Percentiles rank a stretch among this genome's conserved stretches.
Conservation (phyloP, 805 yeast species). For the Teunomyces aglyptinius region DNA sequence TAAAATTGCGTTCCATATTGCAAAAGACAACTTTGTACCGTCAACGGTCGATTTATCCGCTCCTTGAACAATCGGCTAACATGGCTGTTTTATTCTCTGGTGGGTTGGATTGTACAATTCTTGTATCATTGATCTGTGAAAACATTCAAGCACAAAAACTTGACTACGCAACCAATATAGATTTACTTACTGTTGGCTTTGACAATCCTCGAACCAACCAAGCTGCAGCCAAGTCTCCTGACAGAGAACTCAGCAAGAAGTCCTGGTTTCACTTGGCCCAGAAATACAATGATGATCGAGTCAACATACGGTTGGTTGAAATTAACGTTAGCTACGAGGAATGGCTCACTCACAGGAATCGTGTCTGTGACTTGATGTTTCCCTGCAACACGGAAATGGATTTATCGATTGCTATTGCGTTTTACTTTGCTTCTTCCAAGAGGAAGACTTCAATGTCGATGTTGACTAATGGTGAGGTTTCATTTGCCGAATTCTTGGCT, state of each 20-base stretch:
- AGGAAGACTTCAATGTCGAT: not conserved
- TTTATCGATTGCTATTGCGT: slow-evolving; percentile 90
- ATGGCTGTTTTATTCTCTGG: slow-evolving; percentile 84
- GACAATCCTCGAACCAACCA: slow-evolving; percentile 78
- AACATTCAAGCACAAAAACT: slow-evolving; percentile 17
- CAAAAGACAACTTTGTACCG: slow-evolving; percentile 45
- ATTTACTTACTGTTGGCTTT: slow-evolving; percentile 89
- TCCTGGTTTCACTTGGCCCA: slow-evolving; percentile 55
- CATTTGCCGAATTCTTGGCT: slow-evolving; percentile 18
- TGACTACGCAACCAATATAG: slow-evolving; percentile 39
- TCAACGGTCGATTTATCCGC: slow-evolving; percentile 60
- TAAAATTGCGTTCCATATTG: slow-evolving; percentile 23
- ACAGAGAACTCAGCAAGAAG: slow-evolving; percentile 67
- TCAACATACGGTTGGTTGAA: slow-evolving; percentile 57
- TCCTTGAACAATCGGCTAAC: slow-evolving; percentile 10
- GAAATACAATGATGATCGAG: slow-evolving; percentile 33
- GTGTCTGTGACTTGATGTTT: slow-evolving; percentile 65
- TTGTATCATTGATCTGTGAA: slow-evolving; percentile 53
- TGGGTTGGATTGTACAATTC: slow-evolving; percentile 87
- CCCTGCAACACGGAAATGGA: slow-evolving; percentile 95
- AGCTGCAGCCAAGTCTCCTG: slow-evolving; percentile 72
- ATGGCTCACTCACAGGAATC: slow-evolving; percentile 49
- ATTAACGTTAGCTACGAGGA: slow-evolving; percentile 71
- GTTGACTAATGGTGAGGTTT: slow-evolving; percentile 1
- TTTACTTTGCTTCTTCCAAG: slow-evolving; percentile 65